Percentiles rank a stretch among this genome's conserved stretches.
These are phyloP conservation scores for Nicotiana benthamiana DNA, from an alignment of 257 asterid genomes.

Conservation along the genomic window DNA sequence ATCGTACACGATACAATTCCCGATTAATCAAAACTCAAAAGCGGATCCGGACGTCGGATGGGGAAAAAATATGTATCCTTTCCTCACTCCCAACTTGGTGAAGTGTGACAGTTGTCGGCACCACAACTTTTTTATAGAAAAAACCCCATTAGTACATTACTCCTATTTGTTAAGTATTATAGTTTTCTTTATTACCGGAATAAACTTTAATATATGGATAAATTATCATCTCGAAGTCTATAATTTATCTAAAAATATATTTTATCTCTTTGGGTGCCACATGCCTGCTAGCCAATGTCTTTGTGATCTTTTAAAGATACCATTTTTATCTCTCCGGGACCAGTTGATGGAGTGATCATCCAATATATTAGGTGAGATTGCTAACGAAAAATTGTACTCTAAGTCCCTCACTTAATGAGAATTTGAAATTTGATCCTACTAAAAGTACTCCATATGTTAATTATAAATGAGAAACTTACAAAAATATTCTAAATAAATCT, in stretches of 20 bases:
- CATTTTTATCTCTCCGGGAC: not conserved
- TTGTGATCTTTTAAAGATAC: not conserved
- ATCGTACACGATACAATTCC: too few relatives aligned
- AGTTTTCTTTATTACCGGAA: too few relatives aligned
- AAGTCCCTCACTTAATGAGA: too few relatives aligned
- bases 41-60: too few relatives aligned
- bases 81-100: not conserved
- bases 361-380: not conserved
- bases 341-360: not conserved
- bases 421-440: too few relatives aligned
- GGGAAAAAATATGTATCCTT: not conserved
- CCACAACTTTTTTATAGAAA: not conserved
- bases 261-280: not conserved
- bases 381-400: not conserved
- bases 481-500: too few relatives aligned
- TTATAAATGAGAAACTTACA: too few relatives aligned
- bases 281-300: not conserved
- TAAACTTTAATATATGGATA: not conserved
- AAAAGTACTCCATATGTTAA: too few relatives aligned
- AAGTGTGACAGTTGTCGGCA: not conserved
- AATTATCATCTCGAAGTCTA: not conserved
- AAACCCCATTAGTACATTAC: not conserved
- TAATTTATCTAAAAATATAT: not conserved
- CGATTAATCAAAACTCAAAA: too few relatives aligned
- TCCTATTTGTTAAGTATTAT: not conserved